A percentile compares a stretch with the other conserved stretches of the same genome.
These are phyloP conservation scores for Cenchrus americanus DNA, from an alignment of 176 grass and related monocot genomes.

Conservation along the genomic window DNA sequence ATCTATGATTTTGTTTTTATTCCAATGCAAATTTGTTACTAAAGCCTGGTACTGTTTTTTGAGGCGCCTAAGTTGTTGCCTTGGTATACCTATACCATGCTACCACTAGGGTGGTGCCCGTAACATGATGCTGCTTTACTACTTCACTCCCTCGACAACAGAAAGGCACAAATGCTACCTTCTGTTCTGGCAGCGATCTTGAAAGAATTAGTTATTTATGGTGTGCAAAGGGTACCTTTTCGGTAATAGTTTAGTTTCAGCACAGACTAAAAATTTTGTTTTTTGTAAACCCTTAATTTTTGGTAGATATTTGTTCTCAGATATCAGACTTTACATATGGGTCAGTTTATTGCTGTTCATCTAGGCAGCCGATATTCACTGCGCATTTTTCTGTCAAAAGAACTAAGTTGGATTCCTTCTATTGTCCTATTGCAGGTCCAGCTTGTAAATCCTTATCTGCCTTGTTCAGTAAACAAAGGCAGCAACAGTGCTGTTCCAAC, in stretches of 20 bases:
- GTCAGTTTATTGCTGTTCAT: background rate
- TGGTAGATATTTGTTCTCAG: background rate
- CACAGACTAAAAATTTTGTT: background rate
- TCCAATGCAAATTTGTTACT: background rate
- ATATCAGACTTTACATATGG: background rate
- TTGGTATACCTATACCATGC: background rate
- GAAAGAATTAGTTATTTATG: background rate
- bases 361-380: background rate
- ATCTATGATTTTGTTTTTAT: background rate
- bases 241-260: background rate
- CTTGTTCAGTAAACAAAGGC: background rate
- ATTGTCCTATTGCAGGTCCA: constrained; percentile 24
- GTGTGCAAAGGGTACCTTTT: background rate
- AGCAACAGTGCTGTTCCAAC: background rate
- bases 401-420: constrained; percentile 1
- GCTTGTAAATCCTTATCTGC: background rate
- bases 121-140: background rate
- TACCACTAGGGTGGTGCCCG: no score
- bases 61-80: background rate
- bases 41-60: background rate
- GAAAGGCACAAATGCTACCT: background rate
- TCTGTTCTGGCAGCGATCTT: background rate
- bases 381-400: background rate
- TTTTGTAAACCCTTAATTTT: background rate
- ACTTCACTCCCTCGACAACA: background rate